Conservation (phyloP, 345 rosid species). For the Camelina laxa region DNA sequence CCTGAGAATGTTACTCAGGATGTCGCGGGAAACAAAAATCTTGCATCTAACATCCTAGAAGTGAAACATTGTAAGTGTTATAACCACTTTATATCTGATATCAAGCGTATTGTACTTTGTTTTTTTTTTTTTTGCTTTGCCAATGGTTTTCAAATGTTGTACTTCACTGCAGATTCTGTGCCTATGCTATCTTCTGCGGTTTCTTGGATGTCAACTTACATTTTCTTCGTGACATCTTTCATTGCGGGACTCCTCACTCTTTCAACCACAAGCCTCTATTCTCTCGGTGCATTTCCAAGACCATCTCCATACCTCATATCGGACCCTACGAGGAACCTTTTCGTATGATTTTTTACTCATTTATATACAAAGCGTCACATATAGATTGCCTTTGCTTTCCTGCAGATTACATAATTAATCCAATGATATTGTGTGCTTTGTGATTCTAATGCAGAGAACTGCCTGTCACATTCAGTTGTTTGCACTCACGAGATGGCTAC, state of each 20-base stretch:
- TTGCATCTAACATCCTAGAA: constrained; percentile 71
- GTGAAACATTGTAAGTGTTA: constrained; percentile 76
- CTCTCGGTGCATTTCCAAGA: constrained; percentile 68
- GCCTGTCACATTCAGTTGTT: constrained; percentile 90
- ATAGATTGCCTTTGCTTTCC: background rate
- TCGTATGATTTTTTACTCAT: constrained; percentile 54
- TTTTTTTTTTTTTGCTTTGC: constrained; percentile 1
- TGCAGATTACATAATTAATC: background rate
- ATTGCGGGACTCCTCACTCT: constrained; percentile 75
- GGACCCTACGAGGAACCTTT: constrained; percentile 78
- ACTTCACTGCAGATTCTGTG: constrained; percentile 61
- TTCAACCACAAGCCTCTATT: constrained; percentile 80
- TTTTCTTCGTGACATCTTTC: constrained; percentile 61
- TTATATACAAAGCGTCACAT: background rate
- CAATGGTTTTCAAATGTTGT: constrained; percentile 19
- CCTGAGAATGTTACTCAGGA: constrained; percentile 84
- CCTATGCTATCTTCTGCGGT: constrained; percentile 60
- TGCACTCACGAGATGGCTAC: constrained; percentile 87
- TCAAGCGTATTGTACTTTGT: background rate
- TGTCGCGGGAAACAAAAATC: constrained; percentile 85
- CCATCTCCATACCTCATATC: constrained; percentile 58
- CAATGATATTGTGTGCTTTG: background rate
- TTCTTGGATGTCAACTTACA: constrained; percentile 55
- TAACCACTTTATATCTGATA: background rate
- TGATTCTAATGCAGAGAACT: constrained; percentile 59